Conservation (phyloP, 2,329 filamentous ascomycete genomes). For the Diaporthe australafricana region DNA sequence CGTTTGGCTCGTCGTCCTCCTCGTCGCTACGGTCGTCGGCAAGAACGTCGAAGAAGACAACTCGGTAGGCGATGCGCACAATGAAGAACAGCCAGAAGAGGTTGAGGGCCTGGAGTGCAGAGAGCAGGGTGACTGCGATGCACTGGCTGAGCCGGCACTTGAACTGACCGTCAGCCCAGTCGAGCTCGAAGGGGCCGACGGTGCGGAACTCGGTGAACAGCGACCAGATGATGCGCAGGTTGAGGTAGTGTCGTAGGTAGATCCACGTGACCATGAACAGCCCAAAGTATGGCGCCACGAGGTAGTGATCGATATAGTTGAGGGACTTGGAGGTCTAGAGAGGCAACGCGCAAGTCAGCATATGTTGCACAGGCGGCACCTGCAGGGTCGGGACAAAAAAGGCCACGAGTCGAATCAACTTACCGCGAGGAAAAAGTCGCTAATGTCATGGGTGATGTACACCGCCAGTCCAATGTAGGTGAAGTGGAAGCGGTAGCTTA, state of each 20-base stretch:
- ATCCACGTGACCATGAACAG: slow-evolving; percentile 87
- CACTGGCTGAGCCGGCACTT: slow-evolving; percentile 78
- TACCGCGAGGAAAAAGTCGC: slow-evolving; percentile 95
- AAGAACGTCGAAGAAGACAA: slow-evolving; percentile 69
- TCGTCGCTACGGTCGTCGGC: slow-evolving; percentile 79
- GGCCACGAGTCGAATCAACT: slow-evolving; percentile 47
- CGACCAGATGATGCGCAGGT: slow-evolving; percentile 80
- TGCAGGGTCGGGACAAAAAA: neutral
- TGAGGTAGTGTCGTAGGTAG: slow-evolving; percentile 89
- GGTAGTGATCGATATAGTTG: slow-evolving; percentile 85
- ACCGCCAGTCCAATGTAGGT: slow-evolving; percentile 94
- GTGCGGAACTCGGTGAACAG: slow-evolving; percentile 81
- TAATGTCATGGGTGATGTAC: slow-evolving; percentile 94
- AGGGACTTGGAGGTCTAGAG: slow-evolving; percentile 86
- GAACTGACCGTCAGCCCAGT: slow-evolving; percentile 83
- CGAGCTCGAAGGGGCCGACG: slow-evolving; percentile 78
- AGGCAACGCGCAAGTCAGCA: slow-evolving; percentile 30
- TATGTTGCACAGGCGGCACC: neutral
- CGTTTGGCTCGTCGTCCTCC: slow-evolving; percentile 72
- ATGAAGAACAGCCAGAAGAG: slow-evolving; percentile 87
- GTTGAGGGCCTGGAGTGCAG: slow-evolving; percentile 79
- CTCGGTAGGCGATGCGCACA: slow-evolving; percentile 78
- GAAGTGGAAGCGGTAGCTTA: slow-evolving; percentile 97
- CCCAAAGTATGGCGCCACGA: slow-evolving; percentile 87
- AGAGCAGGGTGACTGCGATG: slow-evolving; percentile 75